A percentile compares a stretch with the other conserved stretches of the same genome.
Evolutionary conservation across 139 green algal species (phyloP).

Genomic region (Coelastrella sp.): DNA sequence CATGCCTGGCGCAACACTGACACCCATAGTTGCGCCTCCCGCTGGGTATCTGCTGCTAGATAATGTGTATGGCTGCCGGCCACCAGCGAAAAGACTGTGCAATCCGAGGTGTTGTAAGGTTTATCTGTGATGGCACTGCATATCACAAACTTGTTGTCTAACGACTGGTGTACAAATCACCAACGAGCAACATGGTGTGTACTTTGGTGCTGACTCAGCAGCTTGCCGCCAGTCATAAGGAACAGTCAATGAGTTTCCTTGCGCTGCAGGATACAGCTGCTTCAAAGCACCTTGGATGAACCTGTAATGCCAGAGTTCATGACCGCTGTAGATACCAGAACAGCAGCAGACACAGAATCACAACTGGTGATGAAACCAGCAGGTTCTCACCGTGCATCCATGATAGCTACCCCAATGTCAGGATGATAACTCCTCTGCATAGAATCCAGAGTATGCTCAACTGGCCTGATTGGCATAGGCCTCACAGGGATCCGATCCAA

Average conservation of each 20-base stretch:
- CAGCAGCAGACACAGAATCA: background rate
- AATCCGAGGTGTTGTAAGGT: too few relatives aligned
- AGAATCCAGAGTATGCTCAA: constrained; percentile 30
- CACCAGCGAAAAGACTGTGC: constrained; percentile 53
- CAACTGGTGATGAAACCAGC: too few relatives aligned
- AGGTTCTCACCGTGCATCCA: constrained; percentile 52
- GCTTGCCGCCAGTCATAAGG: too few relatives aligned
- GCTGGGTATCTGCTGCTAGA: constrained; percentile 60
- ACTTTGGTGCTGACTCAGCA: too few relatives aligned
- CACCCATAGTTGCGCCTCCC: constrained; percentile 71
- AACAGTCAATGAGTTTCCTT: too few relatives aligned
- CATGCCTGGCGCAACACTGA: constrained; percentile 65
- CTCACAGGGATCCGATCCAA: constrained; percentile 69
- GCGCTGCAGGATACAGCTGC: too few relatives aligned
- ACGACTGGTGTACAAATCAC: too few relatives aligned
- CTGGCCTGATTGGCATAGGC: constrained; percentile 59
- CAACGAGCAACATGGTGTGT: too few relatives aligned
- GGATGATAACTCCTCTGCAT: constrained; percentile 46
- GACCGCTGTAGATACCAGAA: background rate
- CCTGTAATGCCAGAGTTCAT: background rate
- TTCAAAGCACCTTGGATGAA: too few relatives aligned
- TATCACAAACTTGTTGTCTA: too few relatives aligned
- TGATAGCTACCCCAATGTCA: constrained; percentile 52
- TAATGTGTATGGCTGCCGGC: constrained; percentile 72
- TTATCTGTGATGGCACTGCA: too few relatives aligned